Evolutionary conservation across 805 yeast genomes (phyloP).

Genomic region (Spathaspora passalidarum): DNA sequence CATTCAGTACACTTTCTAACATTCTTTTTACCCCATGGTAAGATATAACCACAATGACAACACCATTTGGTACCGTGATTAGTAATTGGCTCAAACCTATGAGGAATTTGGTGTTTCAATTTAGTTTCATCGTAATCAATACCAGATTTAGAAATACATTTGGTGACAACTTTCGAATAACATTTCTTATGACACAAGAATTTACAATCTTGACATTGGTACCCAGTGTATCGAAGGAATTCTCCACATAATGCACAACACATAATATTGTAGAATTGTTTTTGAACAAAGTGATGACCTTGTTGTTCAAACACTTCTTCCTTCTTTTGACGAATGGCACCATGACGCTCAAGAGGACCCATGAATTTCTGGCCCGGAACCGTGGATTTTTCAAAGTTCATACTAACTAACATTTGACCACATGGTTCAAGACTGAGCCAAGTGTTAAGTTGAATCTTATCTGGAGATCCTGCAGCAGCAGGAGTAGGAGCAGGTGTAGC

Average conservation of each 20-base stretch:
- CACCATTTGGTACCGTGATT: slow-evolving; percentile 99
- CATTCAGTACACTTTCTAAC: slow-evolving; percentile 92
- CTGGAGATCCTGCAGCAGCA: slow-evolving; percentile 1
- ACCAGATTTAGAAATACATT: slow-evolving; percentile 76
- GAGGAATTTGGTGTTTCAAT: slow-evolving; percentile 95
- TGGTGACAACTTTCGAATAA: slow-evolving; percentile 75
- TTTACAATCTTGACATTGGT: slow-evolving; percentile 81
- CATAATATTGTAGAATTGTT: slow-evolving; percentile 94
- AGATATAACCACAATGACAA: slow-evolving; percentile 95
- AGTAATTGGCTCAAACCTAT: slow-evolving; percentile 86
- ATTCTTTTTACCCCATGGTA: slow-evolving; percentile 93
- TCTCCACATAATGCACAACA: slow-evolving; percentile 97
- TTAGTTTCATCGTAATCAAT: slow-evolving; percentile 76
- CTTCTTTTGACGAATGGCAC: slow-evolving; percentile 93
- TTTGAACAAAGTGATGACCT: slow-evolving; percentile 96
- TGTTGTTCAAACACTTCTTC: slow-evolving; percentile 90
- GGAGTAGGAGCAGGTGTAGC: slow-evolving; percentile 2
- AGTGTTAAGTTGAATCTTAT: slow-evolving; percentile 52
- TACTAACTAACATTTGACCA: slow-evolving; percentile 77
- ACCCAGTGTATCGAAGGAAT: slow-evolving; percentile 83
- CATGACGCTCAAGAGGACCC: slow-evolving; percentile 74
- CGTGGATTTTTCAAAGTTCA: slow-evolving; percentile 71
- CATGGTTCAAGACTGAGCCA: slow-evolving; percentile 95
- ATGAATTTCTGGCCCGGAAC: slow-evolving; percentile 34
- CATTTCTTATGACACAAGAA: slow-evolving; percentile 80